Conservation (phyloP, 139 green algal species). For the Tetraselmis chui region DNA sequence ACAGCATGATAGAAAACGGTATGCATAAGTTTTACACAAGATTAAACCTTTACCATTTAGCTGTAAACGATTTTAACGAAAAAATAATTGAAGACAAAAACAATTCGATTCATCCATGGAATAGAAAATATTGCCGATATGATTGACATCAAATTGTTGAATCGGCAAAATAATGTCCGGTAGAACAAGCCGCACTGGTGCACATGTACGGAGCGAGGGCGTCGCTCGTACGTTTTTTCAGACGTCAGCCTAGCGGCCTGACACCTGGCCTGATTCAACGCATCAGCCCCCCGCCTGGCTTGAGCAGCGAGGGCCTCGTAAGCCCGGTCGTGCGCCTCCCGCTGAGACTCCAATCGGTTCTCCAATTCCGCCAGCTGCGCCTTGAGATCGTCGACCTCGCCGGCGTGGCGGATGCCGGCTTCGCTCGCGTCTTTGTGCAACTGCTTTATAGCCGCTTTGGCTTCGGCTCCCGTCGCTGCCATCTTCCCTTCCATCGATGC, state of each 20-base stretch:
- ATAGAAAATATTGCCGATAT: no score
- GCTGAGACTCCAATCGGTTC: neutral
- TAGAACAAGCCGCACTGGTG: no score
- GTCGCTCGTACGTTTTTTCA: neutral
- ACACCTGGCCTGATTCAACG: neutral
- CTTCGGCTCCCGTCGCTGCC: neutral
- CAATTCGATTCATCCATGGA: no score
- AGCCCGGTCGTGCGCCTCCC: neutral
- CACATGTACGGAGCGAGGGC: no score
- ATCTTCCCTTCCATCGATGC: neutral
- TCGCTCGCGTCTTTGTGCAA: neutral
- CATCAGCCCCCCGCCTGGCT: neutral
- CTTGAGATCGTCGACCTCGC: neutral
- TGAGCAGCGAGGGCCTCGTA: neutral
- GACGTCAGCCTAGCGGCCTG: neutral
- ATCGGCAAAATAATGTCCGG: no score
- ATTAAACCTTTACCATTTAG: no score
- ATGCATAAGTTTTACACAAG: no score
- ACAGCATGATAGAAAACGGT: no score
- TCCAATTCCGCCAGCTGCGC: neutral
- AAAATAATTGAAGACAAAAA: no score
- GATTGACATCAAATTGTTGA: no score
- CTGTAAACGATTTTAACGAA: no score
- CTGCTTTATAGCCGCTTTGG: neutral
- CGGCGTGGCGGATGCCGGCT: neutral